These are phyloP conservation scores for Biancaea sappan DNA, from an alignment of 306 rosid genomes.

Conservation along the genomic window DNA sequence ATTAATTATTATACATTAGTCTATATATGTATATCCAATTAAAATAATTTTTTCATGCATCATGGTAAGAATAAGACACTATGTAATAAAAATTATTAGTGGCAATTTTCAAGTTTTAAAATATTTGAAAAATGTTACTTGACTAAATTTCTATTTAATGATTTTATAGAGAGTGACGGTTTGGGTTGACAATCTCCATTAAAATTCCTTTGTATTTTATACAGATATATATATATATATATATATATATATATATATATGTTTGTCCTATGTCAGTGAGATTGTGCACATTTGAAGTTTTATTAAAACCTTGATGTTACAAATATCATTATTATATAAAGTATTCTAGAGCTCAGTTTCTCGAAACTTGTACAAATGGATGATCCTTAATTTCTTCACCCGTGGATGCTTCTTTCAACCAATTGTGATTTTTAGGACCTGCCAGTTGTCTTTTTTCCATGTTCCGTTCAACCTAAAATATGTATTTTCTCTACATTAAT, in stretches of 20 bases:
- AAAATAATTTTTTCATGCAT: too few species aligned
- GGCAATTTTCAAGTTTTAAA: not conserved
- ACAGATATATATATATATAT: too few species aligned
- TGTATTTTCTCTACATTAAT: too few species aligned
- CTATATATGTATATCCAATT: too few species aligned
- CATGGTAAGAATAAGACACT: too few species aligned
- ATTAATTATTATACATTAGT: too few species aligned
- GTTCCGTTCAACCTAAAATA: too few species aligned
- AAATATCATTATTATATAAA: not conserved
- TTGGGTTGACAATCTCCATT: not conserved
- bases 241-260: too few species aligned
- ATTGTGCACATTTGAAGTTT: not conserved
- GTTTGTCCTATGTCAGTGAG: not conserved
- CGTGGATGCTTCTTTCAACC: not conserved
- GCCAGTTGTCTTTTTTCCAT: not conserved
- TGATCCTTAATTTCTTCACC: not conserved
- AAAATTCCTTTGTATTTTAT: not conserved
- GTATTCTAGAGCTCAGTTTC: conserved; percentile 17
- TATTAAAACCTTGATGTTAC: not conserved
- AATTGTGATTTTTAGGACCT: too few species aligned
- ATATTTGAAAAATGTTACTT: not conserved
- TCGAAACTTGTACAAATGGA: conserved; percentile 4
- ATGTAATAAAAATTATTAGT: not conserved
- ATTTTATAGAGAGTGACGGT: not conserved
- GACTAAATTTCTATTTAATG: not conserved